Evolutionary conservation across 1,284 basidiomycete species (phyloP).

Genomic region (Testicularia cyperi): DNA sequence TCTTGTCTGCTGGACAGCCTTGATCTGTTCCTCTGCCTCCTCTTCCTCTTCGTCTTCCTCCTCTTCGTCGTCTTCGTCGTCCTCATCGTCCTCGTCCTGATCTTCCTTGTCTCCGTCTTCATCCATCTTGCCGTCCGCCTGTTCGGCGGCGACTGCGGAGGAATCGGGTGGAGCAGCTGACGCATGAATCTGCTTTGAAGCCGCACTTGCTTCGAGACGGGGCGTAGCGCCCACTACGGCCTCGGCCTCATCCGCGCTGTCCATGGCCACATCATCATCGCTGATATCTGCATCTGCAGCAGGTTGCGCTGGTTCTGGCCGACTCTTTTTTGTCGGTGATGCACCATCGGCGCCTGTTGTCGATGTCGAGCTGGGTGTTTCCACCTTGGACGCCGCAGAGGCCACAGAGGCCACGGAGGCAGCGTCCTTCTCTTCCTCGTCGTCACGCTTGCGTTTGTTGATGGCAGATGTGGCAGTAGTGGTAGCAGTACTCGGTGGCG

Average conservation of each 20-base stretch:
- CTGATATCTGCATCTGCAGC: not conserved
- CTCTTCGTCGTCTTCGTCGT: conserved; percentile 1
- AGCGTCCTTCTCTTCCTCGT: too few relatives aligned
- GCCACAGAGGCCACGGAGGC: too few relatives aligned
- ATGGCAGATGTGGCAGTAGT: not conserved
- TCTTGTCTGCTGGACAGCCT: conserved; percentile 8
- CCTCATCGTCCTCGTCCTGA: not conserved
- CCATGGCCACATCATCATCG: conserved; percentile 11
- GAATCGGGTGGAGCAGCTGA: too few relatives aligned
- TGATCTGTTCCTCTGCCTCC: conserved; percentile 18
- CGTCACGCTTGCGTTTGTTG: conserved; percentile 29
- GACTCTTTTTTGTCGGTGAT: conserved; percentile 1
- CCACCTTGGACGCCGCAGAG: too few relatives aligned
- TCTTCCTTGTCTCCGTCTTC: conserved; percentile 5
- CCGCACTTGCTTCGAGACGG: too few relatives aligned
- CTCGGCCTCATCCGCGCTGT: conserved; percentile 31
- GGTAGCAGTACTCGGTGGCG: not conserved
- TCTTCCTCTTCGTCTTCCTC: conserved; percentile 13
- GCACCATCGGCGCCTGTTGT: too few relatives aligned
- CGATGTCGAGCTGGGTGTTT: too few relatives aligned
- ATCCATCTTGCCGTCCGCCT: not conserved
- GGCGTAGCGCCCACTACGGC: conserved; percentile 12
- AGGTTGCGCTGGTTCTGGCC: conserved; percentile 1
- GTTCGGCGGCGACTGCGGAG: conserved; percentile 1
- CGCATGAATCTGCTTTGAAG: too few relatives aligned